phyloP scores from a whole-genome alignment of 2,329 filamentous ascomycete species.

The Dactylellina cionopaga region DNA sequence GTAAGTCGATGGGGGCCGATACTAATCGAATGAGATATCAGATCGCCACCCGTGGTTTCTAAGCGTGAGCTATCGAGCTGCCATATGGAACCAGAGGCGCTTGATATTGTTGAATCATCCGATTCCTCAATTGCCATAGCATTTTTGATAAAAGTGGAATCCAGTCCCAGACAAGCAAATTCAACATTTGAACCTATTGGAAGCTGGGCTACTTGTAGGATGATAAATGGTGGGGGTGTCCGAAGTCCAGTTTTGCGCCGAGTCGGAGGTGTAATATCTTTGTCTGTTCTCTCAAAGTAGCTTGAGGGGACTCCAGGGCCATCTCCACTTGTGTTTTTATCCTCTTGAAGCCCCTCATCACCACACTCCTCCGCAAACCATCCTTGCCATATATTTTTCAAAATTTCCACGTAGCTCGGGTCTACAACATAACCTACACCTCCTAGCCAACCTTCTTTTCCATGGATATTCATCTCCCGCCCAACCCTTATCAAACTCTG shows the following conservation, averaged over 20 bases:
- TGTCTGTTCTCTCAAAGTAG: constrained; percentile 54
- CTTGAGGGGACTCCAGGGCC: constrained; percentile 59
- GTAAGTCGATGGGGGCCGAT: constrained; percentile 18
- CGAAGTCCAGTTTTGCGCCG: constrained; percentile 17
- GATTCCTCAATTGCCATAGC: background rate
- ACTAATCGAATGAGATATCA: constrained; percentile 10
- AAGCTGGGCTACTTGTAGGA: constrained; percentile 78
- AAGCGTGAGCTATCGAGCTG: background rate
- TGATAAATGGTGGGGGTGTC: constrained; percentile 73
- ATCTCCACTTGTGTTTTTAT: constrained; percentile 58
- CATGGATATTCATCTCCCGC: constrained; percentile 71
- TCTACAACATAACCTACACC: constrained; percentile 73
- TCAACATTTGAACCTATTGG: constrained; percentile 80
- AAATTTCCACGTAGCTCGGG: constrained; percentile 48
- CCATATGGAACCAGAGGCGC: background rate
- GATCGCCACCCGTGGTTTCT: background rate
- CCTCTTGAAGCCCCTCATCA: constrained; percentile 58
- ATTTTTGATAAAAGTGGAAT: constrained; percentile 48
- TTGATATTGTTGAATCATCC: background rate
- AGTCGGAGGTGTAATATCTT: constrained; percentile 56
- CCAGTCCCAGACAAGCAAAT: constrained; percentile 67
- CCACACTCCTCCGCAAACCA: constrained; percentile 55
- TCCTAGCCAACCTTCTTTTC: constrained; percentile 73
- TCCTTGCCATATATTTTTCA: constrained; percentile 51
- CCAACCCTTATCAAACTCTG: constrained; percentile 92